Evolutionary conservation across 1,284 basidiomycete genomes (phyloP).

Genomic region (Ceratobasidium papillatum): DNA sequence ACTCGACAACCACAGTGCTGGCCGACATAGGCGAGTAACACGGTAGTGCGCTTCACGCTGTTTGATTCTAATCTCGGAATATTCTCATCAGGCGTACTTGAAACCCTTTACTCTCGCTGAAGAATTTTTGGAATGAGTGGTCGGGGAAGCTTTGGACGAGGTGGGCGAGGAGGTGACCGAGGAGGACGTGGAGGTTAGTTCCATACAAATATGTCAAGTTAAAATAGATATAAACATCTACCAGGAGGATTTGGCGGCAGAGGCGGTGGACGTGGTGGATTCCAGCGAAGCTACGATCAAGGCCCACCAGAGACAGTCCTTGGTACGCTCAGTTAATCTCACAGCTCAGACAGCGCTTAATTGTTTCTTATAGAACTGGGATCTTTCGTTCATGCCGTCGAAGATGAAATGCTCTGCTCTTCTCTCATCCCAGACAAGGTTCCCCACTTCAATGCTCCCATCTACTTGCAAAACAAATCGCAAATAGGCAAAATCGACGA

Average conservation of each 20-base stretch:
- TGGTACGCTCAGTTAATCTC: slow-evolving; percentile 59
- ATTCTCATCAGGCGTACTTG: neutral
- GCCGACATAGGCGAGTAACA: neutral
- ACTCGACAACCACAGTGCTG: neutral
- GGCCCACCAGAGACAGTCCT: slow-evolving; percentile 88
- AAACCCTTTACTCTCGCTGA: neutral
- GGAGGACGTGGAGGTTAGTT: slow-evolving; percentile 36
- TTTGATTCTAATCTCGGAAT: neutral
- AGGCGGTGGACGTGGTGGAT: slow-evolving; percentile 61
- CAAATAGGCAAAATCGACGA: slow-evolving; percentile 96
- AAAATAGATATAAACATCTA: neutral
- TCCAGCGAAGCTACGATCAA: slow-evolving; percentile 68
- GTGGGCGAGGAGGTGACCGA: slow-evolving; percentile 48
- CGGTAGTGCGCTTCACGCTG: neutral
- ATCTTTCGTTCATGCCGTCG: slow-evolving; percentile 91
- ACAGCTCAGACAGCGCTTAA: neutral
- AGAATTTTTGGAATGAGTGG: slow-evolving; percentile 54
- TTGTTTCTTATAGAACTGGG: slow-evolving; percentile 72
- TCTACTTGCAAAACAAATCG: slow-evolving; percentile 98
- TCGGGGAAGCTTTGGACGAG: slow-evolving; percentile 55
- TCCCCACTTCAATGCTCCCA: slow-evolving; percentile 99
- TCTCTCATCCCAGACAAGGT: slow-evolving; percentile 89
- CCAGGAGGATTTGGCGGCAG: slow-evolving; percentile 59
- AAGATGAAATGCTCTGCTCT: slow-evolving; percentile 97
- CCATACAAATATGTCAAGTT: neutral